Evolutionary conservation across 148 eudicot genomes (phyloP), one percentile per base, ranked within the genome.

Genomic region (Rhododendron williamsianum): DNA sequence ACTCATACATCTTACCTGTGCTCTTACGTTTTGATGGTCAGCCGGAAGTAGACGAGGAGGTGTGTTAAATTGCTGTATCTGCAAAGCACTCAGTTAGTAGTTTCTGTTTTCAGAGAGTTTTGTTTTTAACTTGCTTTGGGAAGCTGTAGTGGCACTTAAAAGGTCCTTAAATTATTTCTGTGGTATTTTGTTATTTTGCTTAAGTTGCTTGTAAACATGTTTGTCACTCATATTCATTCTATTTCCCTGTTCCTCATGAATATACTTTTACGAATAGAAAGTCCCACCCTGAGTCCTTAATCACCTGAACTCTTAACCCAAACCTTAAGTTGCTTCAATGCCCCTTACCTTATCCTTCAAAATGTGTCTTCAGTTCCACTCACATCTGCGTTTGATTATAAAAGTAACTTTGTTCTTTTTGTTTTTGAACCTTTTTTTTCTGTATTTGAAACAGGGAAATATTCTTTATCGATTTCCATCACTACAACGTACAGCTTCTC

Each of bases 41-140:
- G 92, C 99, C 99, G 58, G 96, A 94, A 88, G 90, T 97, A 65
- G 94, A 97, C 90, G 98, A 94, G 82, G 94, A 97, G 98, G 99
- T 96, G 82, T 71, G 91, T 88, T 81, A 36, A 74, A 84, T 38
- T 45, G 30, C 67, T 83, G 27, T 25, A 38, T 76, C 56, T 15
- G 16, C 8, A 30, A 9, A 54, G 36, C 45, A 19, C 21, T 33
- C 33, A 78, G 16, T 8, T 41, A 83, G 35, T 45, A 71, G 27
- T 67, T 81, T 45, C 67, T 73, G 58, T 13, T 45, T 76, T 82
- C 19, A 56, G 81, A 86, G 82, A 65, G 27, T 82, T 46, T 76
- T 25, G 77, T 51, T 54, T n/a, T 41, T 13, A 80, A 72, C 41
- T 74, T 81, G 76, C 60, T 45, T 69, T 25, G 23, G 84, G 52